Evolutionary conservation across 768 basidiomycete genomes (phyloP), one percentile per base, ranked within the genome.

Genomic region (Xerocomellus chrysenteron): DNA sequence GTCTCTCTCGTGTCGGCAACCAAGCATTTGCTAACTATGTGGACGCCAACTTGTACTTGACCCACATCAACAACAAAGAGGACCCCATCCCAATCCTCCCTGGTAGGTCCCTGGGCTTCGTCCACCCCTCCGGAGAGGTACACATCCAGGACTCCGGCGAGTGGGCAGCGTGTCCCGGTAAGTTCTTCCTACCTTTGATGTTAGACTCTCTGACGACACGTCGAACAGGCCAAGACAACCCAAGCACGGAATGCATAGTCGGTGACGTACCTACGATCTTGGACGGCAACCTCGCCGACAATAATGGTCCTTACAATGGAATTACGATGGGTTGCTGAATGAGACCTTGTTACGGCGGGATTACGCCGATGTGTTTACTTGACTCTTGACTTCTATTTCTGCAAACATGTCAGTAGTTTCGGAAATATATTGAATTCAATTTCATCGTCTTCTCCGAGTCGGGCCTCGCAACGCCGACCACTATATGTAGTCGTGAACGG

Each of bases 11-110:
- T 19, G 75, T 74, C 28, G 84, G 86, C 13, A 86, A 87, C 68
- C 77, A 80, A 64, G 82, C 75, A 2, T 87, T 86, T 56, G 84
- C 84, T 1, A 60, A 83, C 60, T 80, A 79, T 60, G 77, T 85
- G 47, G 81, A 85, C 58, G 68, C 75, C 12, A 69, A 80, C 43
- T 45, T 73, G 39, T 56, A 70, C 13, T 61, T 84, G 45, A 83
- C 76, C 4, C 84, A 80, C 56, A 77, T 87, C 66, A 85, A 80
- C 66, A 85, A 87, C 69, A 44, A 68, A 56, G 53, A 74, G 50
- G 79, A 80, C 51, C 66, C 71, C 0, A 59, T 80, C 17, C 79
- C 79, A 2, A 75, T 63, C 50, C 47, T 39, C 30, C 74, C 75
- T 5, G 64, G 66, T 7, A 65, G 39, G 59, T 75, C 73, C 67